A percentile compares a stretch with the other conserved stretches of the same genome.
phyloP scores from a whole-genome alignment of 2,329 filamentous ascomycete species.

The Lasiodiplodia citricola region DNA sequence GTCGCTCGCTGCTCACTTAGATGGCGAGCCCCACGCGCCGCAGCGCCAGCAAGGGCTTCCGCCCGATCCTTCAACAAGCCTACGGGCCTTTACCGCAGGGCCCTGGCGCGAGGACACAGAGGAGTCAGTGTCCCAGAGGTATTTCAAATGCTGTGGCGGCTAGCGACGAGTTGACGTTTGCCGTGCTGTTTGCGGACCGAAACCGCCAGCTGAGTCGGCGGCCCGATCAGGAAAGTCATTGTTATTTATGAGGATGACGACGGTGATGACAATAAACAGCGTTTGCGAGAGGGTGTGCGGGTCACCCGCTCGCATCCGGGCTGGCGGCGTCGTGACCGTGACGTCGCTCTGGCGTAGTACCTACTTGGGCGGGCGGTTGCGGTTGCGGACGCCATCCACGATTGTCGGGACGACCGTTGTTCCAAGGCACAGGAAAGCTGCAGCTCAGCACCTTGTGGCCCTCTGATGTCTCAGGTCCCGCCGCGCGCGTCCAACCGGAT shows the following conservation, averaged over 20 bases:
- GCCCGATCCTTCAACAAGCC: constrained; percentile 21
- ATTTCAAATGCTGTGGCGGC: constrained; percentile 25
- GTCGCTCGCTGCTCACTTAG: constrained; percentile 18
- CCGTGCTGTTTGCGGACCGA: constrained; percentile 24
- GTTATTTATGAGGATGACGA: neutral
- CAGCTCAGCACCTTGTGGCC: constrained; percentile 22
- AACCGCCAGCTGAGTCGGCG: constrained; percentile 12
- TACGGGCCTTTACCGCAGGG: constrained; percentile 18
- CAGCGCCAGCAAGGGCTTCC: constrained; percentile 23
- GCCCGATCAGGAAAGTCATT: constrained; percentile 1
- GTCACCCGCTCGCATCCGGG: constrained; percentile 10
- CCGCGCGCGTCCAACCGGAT: constrained; percentile 21
- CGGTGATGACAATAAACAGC: neutral
- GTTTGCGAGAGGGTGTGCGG: neutral
- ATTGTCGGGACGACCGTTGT: constrained; percentile 27
- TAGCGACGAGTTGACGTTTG: constrained; percentile 9
- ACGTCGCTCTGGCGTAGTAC: constrained; percentile 20
- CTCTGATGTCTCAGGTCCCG: constrained; percentile 22
- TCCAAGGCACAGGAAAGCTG: constrained; percentile 26
- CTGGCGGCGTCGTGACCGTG: constrained; percentile 10
- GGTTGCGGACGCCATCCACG: constrained; percentile 12
- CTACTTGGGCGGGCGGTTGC: constrained; percentile 12
- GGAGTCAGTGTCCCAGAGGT: constrained; percentile 14
- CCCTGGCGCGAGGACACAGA: constrained; percentile 9
- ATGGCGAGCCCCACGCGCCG: constrained; percentile 22